phyloP scores from a whole-genome alignment of 768 basidiomycete species.

The Pilatotrama ljubarskyi region DNA sequence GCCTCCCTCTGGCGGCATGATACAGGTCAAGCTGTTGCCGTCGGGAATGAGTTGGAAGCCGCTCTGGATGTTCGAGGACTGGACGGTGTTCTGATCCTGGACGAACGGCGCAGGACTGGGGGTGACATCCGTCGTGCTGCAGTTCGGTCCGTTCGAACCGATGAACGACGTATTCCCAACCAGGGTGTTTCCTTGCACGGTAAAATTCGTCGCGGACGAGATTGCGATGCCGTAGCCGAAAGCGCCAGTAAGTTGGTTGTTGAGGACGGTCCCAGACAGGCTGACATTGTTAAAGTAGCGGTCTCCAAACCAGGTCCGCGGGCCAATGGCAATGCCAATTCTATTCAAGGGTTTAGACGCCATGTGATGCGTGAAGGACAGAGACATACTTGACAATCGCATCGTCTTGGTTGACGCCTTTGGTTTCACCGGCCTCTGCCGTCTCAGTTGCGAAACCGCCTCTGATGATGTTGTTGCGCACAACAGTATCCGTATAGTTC shows the following conservation, averaged over 20 bases:
- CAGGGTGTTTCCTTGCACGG: conserved; percentile 59
- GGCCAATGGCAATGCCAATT: conserved; percentile 80
- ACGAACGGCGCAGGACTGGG: conserved; percentile 64
- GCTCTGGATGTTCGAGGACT: conserved; percentile 46
- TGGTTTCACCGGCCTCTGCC: conserved; percentile 38
- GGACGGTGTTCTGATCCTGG: conserved; percentile 45
- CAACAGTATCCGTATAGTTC: conserved; percentile 62
- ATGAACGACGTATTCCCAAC: conserved; percentile 76
- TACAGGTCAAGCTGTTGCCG: conserved; percentile 63
- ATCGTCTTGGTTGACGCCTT: conserved; percentile 58
- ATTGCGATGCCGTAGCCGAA: conserved; percentile 76
- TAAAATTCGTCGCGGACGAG: conserved; percentile 64
- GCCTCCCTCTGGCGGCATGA: conserved; percentile 65
- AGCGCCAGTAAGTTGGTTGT: conserved; percentile 63
- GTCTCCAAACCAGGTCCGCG: conserved; percentile 73
- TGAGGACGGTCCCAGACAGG: conserved; percentile 50
- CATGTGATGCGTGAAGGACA: neutral
- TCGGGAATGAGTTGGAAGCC: conserved; percentile 53
- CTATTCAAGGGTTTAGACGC: conserved; percentile 35
- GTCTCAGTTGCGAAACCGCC: conserved; percentile 66
- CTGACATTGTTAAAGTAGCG: conserved; percentile 55
- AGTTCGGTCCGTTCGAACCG: conserved; percentile 66
- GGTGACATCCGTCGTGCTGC: conserved; percentile 47
- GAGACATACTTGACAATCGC: conserved; percentile 67
- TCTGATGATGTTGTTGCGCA: conserved; percentile 63